phyloP scores from a whole-genome alignment of 1,284 basidiomycete genomes.

The Puccinia polysora region DNA sequence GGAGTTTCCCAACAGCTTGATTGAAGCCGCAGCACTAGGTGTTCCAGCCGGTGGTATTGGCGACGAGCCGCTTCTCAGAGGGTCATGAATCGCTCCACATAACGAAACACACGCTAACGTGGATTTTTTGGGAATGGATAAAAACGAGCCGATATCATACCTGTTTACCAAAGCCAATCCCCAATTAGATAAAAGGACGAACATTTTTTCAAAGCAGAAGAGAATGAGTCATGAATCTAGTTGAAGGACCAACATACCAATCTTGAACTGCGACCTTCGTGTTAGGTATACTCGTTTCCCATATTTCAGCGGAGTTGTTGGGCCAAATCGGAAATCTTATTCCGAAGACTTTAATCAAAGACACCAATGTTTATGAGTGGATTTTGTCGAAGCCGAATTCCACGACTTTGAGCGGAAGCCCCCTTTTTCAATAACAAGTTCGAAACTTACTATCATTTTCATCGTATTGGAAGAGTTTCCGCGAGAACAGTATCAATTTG shows the following conservation, averaged over 20 bases:
- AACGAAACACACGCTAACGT: constrained; percentile 31
- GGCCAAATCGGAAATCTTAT: constrained; percentile 38
- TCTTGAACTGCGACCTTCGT: constrained; percentile 41
- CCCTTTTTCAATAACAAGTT: background rate
- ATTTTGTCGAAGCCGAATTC: no score
- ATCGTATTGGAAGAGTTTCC: constrained; percentile 7
- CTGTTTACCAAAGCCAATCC: background rate
- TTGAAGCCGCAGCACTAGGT: background rate
- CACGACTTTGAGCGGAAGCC: no score
- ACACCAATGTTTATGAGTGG: no score
- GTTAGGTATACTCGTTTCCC: constrained; percentile 31
- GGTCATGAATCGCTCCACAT: constrained; percentile 29
- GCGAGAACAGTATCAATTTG: constrained; percentile 32
- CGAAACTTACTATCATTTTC: constrained; percentile 13
- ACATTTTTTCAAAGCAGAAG: background rate
- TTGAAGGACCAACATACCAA: constrained; percentile 15
- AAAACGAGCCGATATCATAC: constrained; percentile 38
- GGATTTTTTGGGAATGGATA: constrained; percentile 27
- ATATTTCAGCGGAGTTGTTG: constrained; percentile 25
- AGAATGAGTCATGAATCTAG: background rate
- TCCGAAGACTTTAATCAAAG: no score
- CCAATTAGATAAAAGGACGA: background rate
- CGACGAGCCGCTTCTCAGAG: constrained; percentile 16
- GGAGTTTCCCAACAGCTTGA: no score
- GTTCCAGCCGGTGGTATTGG: background rate